Percentiles rank a stretch among this genome's conserved stretches.
These are phyloP conservation scores for Chaetomium strumarium DNA, from an alignment of 2,329 filamentous ascomycete species.

Conservation along the genomic window DNA sequence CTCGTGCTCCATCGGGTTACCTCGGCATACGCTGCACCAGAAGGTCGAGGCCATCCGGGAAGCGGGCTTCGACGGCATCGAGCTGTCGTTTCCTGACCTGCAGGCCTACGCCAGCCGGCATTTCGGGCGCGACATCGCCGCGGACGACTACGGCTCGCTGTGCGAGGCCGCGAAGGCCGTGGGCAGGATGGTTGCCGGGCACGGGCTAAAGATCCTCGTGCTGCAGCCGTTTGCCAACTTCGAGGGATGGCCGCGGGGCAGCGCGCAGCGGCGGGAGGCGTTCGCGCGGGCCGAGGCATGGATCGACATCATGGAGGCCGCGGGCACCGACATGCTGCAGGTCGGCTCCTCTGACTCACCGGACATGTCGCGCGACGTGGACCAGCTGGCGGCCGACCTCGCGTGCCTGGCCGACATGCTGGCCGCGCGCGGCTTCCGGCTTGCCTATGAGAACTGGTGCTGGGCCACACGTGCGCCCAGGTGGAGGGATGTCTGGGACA, in stretches of 20 bases:
- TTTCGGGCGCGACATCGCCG: slow-evolving; percentile 43
- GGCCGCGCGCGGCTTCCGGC: slow-evolving; percentile 47
- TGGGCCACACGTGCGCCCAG: slow-evolving; percentile 65
- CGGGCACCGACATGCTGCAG: slow-evolving; percentile 65
- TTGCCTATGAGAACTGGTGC: slow-evolving; percentile 80
- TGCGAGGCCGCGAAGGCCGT: slow-evolving; percentile 49
- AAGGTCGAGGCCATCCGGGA: slow-evolving; percentile 58
- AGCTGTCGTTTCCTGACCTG: slow-evolving; percentile 70
- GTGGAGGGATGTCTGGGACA: slow-evolving; percentile 66
- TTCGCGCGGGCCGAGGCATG: slow-evolving; percentile 59
- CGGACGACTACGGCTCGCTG: slow-evolving; percentile 55
- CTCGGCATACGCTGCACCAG: slow-evolving; percentile 46
- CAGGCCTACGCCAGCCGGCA: slow-evolving; percentile 51
- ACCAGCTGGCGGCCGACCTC: slow-evolving; percentile 54
- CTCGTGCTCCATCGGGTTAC: slow-evolving; percentile 45
- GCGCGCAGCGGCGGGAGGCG: slow-evolving; percentile 53
- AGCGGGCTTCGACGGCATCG: slow-evolving; percentile 62
- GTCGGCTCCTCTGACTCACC: slow-evolving; percentile 59
- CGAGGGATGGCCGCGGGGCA: slow-evolving; percentile 62
- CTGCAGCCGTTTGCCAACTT: slow-evolving; percentile 73
- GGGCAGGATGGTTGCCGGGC: slow-evolving; percentile 46
- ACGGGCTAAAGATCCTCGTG: slow-evolving; percentile 59
- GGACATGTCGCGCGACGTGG: slow-evolving; percentile 44
- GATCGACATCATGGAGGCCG: slow-evolving; percentile 65
- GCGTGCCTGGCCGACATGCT: slow-evolving; percentile 58